Evolutionary conservation across 495 filamentous ascomycete species (phyloP), one percentile per base, ranked within the genome.

Genomic region (Penicillium chermesinum): DNA sequence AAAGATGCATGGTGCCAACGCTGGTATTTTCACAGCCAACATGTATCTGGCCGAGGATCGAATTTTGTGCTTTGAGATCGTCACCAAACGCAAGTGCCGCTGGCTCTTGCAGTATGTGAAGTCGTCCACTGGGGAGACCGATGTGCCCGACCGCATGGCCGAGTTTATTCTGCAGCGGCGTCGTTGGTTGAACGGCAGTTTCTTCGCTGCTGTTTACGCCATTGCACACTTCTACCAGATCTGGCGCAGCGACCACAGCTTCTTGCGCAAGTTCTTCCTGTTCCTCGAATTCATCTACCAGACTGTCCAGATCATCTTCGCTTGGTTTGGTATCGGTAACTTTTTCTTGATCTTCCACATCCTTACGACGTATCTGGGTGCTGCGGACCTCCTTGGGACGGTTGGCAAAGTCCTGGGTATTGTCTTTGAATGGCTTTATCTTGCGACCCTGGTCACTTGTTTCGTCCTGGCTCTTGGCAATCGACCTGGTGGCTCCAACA

Each of bases 21-120:
- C 94, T 3, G 94, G 91, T 64, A 94, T 97, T 56, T 97, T 99
- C 75, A 95, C 89, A 8, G 91, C 94, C 52, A 99, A 99, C 66
- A 99, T 99, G 94, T 99, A 99, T 62, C 80, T 99, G 48, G 94
- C 94, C 34, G 94, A 99, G 66, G 94, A 99, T 80, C 88, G 94
- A 71, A 99, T 99, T 59, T 82, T 99, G 30, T 99, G 94, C 67
- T 99, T 96, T 72, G 94, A 99, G 70, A 86, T 99, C 35, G 94
- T 99, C 40, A 84, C 90, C 16, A 99, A 99, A 70, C 83, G 94
- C 44, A 96, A 95, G 61, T 95, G 89, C 63, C 83, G 87, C 68
- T 99, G 94, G 94, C 86, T 97, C 49, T 69, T 99, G 53, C 88
- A 94, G 58, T 99, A 99, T 60, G 94, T 99, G 69, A 97, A 97